Conservation (phyloP, 1,284 basidiomycete genomes). For the Cronartium ribicola region DNA sequence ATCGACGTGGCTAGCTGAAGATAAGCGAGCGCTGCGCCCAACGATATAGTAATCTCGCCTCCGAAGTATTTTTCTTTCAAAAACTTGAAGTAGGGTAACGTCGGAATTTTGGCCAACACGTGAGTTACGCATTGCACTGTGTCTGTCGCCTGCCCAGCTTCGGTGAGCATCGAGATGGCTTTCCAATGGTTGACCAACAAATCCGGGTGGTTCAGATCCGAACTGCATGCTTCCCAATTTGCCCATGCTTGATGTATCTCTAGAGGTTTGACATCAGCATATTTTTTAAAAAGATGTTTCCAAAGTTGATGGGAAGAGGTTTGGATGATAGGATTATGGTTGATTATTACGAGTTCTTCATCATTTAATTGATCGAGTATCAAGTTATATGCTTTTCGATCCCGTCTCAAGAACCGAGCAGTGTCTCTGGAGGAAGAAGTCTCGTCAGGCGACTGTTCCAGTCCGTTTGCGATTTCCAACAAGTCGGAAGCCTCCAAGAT, state of each 20-base stretch:
- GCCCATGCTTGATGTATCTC: neutral
- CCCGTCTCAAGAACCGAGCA: neutral
- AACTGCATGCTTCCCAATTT: neutral
- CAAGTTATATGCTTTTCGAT: neutral
- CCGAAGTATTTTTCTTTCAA: neutral
- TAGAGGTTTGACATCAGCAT: neutral
- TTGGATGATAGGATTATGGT: neutral
- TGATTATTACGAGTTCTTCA: neutral
- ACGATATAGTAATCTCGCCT: too few relatives aligned
- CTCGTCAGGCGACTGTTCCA: neutral
- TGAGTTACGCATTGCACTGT: neutral
- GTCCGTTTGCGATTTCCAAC: neutral
- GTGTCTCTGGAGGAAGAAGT: neutral
- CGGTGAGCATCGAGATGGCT: neutral
- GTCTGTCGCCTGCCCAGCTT: neutral
- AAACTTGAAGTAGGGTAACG: too few relatives aligned
- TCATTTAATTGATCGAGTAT: neutral
- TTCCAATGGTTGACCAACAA: neutral
- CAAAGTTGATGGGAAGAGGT: neutral
- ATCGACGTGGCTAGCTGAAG: too few relatives aligned
- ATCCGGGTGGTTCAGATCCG: neutral
- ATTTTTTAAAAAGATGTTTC: neutral
- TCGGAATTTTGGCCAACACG: neutral
- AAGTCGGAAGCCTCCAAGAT: neutral
- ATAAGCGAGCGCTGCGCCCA: too few relatives aligned